Percentiles rank a stretch among this genome's conserved stretches.
phyloP scores from a whole-genome alignment of 1,284 basidiomycete genomes.

The Rhodotorula sp. region DNA sequence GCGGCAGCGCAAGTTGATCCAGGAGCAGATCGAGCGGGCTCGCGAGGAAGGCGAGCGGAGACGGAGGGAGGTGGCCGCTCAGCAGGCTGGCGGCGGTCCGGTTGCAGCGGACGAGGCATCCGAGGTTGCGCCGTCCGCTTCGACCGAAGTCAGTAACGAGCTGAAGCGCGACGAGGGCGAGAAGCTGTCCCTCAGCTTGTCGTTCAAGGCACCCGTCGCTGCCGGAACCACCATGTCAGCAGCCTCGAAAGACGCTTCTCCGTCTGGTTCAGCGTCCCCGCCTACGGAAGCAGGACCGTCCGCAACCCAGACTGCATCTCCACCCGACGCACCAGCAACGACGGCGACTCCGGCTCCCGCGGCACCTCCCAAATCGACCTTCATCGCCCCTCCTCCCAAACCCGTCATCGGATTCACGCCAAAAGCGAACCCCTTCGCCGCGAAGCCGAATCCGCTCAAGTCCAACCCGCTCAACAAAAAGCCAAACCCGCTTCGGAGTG shows the following conservation, averaged over 20 bases:
- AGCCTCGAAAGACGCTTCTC: constrained; percentile 41
- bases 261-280: constrained; percentile 23
- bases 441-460: constrained; percentile 46
- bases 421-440: constrained; percentile 55
- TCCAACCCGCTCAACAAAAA: constrained; percentile 55
- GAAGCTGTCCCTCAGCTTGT: constrained; percentile 49
- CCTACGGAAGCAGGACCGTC: constrained; percentile 40
- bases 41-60: constrained; percentile 49
- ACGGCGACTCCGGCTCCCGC: constrained; percentile 3
- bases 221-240: constrained; percentile 38
- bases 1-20: constrained; percentile 81
- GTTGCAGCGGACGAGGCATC: constrained; percentile 5
- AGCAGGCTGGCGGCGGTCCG: background rate
- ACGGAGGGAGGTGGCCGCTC: constrained; percentile 36
- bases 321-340: constrained; percentile 21
- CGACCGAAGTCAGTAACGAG: constrained; percentile 54
- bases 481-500: constrained; percentile 37
- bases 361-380: constrained; percentile 45
- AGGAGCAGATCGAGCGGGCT: constrained; percentile 92
- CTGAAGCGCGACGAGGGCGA: constrained; percentile 41
- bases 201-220: constrained; percentile 48
- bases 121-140: constrained; percentile 33
- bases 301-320: constrained; percentile 10
- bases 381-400: constrained; percentile 52
- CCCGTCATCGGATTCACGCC: constrained; percentile 69